These are phyloP conservation scores for Phytophthora litchii DNA, from an alignment of 352 stramenopile species.

Conservation along the genomic window DNA sequence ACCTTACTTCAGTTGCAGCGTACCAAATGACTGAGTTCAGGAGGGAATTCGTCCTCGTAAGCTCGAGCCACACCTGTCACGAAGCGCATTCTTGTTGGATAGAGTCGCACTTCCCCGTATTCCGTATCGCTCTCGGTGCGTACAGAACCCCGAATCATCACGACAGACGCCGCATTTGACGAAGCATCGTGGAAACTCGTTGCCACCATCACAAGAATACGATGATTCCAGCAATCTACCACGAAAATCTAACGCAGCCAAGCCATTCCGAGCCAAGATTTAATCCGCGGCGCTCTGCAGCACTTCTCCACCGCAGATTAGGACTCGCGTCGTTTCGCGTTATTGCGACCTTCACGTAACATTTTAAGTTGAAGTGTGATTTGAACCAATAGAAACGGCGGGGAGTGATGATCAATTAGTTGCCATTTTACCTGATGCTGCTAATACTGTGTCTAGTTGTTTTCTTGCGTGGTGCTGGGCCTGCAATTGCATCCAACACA, in stretches of 20 bases:
- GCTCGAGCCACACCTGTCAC: conserved; percentile 67
- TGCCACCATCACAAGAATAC: conserved; percentile 28
- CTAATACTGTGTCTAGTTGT: neutral
- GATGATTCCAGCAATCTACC: neutral
- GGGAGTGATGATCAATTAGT: conserved; percentile 23
- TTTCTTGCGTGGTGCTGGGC: conserved; percentile 21
- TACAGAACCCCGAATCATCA: conserved; percentile 19
- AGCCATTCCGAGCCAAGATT: conserved; percentile 17
- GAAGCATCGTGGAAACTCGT: conserved; percentile 39
- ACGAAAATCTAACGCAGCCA: conserved; percentile 3
- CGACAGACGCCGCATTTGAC: conserved; percentile 23
- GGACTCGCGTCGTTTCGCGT: conserved; percentile 20
- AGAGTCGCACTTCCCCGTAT: conserved; percentile 51
- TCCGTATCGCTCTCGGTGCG: conserved; percentile 30
- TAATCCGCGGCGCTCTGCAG: conserved; percentile 7
- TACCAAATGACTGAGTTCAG: conserved; percentile 60
- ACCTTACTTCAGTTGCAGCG: neutral
- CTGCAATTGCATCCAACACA: conserved; percentile 46
- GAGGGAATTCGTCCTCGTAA: conserved; percentile 80
- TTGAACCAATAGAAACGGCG: conserved; percentile 3
- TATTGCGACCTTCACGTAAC: conserved; percentile 20
- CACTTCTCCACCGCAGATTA: conserved; percentile 23
- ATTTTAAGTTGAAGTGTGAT: conserved; percentile 15
- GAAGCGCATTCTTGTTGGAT: conserved; percentile 66
- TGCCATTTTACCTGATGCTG: conserved; percentile 1